Percentiles rank a stretch among this genome's conserved stretches.
Conservation (phyloP, 2,329 filamentous ascomycete species). For the Colletotrichum orchidophilum region DNA sequence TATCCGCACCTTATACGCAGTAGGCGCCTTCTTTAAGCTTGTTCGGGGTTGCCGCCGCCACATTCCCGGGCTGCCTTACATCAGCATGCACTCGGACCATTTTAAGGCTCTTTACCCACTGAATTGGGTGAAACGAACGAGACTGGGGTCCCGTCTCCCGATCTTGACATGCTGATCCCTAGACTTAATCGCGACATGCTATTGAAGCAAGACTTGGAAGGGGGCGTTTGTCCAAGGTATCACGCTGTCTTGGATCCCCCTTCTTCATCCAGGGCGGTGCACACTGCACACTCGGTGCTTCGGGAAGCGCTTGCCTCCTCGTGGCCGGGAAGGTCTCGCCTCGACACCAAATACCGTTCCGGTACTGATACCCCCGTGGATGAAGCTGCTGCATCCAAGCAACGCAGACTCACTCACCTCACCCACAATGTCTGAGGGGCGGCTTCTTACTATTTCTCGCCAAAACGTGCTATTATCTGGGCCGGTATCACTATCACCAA, state of each 20-base stretch:
- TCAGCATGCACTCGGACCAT: neutral
- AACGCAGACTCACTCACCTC: conserved; percentile 6
- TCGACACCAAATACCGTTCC: neutral
- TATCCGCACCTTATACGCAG: too few species aligned
- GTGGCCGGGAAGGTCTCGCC: neutral
- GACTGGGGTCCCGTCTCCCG: conserved; percentile 13
- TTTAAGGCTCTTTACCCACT: neutral
- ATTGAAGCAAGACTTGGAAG: conserved; percentile 7
- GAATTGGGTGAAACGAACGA: conserved; percentile 27
- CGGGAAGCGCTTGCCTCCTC: neutral
- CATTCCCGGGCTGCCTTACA: neutral
- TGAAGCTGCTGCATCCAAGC: too few species aligned
- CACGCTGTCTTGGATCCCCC: conserved; percentile 17
- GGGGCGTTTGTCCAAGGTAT: conserved; percentile 5
- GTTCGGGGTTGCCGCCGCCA: neutral
- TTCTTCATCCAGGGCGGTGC: conserved; percentile 6
- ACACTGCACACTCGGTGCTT: conserved; percentile 11
- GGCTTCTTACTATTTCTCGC: neutral
- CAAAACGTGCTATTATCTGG: conserved; percentile 3
- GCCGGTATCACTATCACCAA: neutral
- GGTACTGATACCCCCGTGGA: neutral
- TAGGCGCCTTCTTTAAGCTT: neutral
- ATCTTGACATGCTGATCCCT: conserved; percentile 17
- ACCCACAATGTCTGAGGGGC: neutral
- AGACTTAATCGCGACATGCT: conserved; percentile 13